A percentile compares a stretch with the other conserved stretches of the same genome.
These are phyloP conservation scores for Conoideocrella luteorostrata DNA, from an alignment of 2,329 filamentous ascomycete species.

Conservation along the genomic window DNA sequence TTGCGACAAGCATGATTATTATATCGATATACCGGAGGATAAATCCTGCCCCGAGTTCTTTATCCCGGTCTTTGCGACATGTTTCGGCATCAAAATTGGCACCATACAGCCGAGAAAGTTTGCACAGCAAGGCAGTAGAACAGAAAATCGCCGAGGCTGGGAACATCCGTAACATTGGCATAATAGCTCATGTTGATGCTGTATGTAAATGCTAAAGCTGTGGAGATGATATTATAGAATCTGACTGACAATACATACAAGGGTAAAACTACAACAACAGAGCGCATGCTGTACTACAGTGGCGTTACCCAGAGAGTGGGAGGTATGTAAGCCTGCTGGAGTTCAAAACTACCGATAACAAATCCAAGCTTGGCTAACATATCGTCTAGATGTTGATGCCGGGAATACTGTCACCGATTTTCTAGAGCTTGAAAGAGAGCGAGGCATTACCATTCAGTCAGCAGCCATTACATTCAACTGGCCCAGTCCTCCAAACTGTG, in stretches of 20 bases:
- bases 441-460: constrained; percentile 96
- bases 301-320: constrained; percentile 83
- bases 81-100: constrained; percentile 1
- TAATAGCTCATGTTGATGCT: constrained; percentile 97
- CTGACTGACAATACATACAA: constrained; percentile 20
- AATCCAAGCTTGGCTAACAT: not conserved
- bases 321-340: constrained; percentile 40
- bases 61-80: not conserved
- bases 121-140: constrained; percentile 9
- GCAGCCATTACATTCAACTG: constrained; percentile 93
- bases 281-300: constrained; percentile 98
- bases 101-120: not conserved
- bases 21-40: constrained; percentile 10
- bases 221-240: not conserved
- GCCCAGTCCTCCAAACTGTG: constrained; percentile 54
- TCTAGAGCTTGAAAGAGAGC: constrained; percentile 80
- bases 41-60: not conserved
- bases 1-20: constrained; percentile 14
- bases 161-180: constrained; percentile 88
- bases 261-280: constrained; percentile 97
- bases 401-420: constrained; percentile 98
- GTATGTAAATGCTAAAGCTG: constrained; percentile 32
- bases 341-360: not conserved
- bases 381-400: constrained; percentile 71
- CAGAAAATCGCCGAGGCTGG: constrained; percentile 22